Conservation (phyloP, 306 rosid genomes). For the Casuarina cunninghamiana region DNA sequence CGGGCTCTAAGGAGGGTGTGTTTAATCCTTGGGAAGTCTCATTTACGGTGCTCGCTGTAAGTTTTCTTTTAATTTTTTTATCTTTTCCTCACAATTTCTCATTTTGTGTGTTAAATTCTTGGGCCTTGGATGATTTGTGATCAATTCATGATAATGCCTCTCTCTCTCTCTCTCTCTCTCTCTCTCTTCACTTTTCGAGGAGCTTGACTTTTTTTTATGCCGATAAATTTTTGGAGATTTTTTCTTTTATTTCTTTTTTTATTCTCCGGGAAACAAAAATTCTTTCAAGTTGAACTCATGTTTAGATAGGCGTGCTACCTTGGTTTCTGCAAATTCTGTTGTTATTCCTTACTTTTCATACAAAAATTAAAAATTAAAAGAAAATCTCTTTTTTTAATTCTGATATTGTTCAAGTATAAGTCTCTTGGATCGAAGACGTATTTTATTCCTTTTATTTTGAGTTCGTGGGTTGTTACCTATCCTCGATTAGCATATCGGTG, state of each 20-base stretch:
- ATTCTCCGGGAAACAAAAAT: not conserved
- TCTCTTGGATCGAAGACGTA: not conserved
- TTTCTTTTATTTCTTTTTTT: not conserved
- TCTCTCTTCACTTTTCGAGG: not conserved
- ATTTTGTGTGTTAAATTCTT: not conserved
- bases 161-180: too few relatives aligned
- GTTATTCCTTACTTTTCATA: not conserved
- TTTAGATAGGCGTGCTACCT: not conserved
- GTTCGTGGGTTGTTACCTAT: not conserved
- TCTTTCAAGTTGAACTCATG: not conserved
- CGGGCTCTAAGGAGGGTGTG: slow-evolving; percentile 68
- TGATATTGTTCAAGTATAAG: not conserved
- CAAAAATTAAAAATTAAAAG: too few relatives aligned
- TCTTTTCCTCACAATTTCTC: not conserved
- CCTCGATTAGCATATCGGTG: not conserved
- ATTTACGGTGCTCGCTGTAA: slow-evolving; percentile 73
- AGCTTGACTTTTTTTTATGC: not conserved
- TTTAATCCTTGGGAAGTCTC: slow-evolving; percentile 97
- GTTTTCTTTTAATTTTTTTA: slow-evolving; percentile 38
- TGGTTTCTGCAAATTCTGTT: not conserved
- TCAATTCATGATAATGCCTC: not conserved
- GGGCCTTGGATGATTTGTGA: not conserved
- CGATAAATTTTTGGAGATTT: not conserved
- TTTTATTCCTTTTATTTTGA: not conserved
- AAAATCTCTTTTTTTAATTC: not conserved